Evolutionary conservation across 225 moss, liverwort and hornwort genomes (phyloP), one percentile per base, ranked within the genome.

Genomic region (Thuidium tamariscinum): DNA sequence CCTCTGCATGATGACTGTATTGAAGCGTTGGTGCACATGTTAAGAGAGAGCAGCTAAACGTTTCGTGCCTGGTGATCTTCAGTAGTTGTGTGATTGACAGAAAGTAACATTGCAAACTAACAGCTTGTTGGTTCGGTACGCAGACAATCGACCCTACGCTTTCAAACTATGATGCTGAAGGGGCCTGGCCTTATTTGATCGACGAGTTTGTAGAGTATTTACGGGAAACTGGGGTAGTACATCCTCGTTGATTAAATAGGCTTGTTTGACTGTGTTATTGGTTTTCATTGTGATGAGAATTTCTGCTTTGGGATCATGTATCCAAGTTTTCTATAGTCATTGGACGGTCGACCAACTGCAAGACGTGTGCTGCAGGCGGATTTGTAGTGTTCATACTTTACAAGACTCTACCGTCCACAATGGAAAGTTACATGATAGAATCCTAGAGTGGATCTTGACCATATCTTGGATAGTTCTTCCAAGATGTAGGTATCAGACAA

Each of bases 141-240:
- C 96, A 97, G 97, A 97, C 94, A 39, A 96, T 96, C 72, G 93
- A 94, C 89, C 94, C 95, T 25, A 90, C 94, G 25, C 87, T 96
- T 56, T 94, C 89, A 55, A 96, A 97, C 82, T 97, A 97, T 85
- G 97, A 97, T 90, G 92, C 97, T 27, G 97, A 97, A 89, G 96
- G 97, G 77, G 97, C 97, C 59, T 97, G 97, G 97, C 97, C 97
- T 77, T 97, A 97, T 87, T 93, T 97, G 92, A 95, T 97, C 83
- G 97, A 97, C 83, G 97, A 97, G 85, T 97, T 97, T 92, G 97
- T 97, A 90, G 97, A 97, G 92, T 97, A 97, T 86, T 88, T 97
- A 82, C 92, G 89, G 88, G 97, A 97, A 88, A 93, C 85, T 73
- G 95, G 95, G 81, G 93, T 97, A 93, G 90, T 91, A 60, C 94